Evolutionary conservation across 2,329 filamentous ascomycete genomes (phyloP).

Genomic region (Fusarium pininemorale): DNA sequence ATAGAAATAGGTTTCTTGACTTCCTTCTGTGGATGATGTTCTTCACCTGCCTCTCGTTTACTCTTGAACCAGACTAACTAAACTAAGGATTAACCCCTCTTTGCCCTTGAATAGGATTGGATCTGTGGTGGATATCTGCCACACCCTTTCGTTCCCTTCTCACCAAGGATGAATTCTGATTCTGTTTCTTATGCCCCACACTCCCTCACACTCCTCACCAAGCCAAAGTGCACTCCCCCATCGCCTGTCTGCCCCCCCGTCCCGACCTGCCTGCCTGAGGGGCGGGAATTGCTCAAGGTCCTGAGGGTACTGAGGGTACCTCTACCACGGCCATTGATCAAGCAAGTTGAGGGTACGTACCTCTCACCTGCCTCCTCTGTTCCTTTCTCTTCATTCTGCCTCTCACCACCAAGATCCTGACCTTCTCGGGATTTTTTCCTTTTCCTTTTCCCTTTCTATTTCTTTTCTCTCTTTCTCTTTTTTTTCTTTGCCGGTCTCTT

Average conservation of each 20-base stretch:
- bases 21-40: background rate
- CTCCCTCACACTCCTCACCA: background rate
- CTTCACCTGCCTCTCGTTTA: slow-evolving; percentile 12
- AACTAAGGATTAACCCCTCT: slow-evolving; percentile 22
- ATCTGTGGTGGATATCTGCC: slow-evolving; percentile 16
- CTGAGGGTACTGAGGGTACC: slow-evolving; percentile 33
- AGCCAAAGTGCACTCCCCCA: slow-evolving; percentile 20
- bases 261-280: slow-evolving; percentile 36
- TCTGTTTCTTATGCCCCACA: background rate
- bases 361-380: slow-evolving; percentile 41
- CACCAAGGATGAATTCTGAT: slow-evolving; percentile 6
- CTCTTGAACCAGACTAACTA: background rate
- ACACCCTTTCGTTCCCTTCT: slow-evolving; percentile 25
- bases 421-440: slow-evolving; percentile 30
- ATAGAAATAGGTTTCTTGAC: background rate
- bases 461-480: slow-evolving; percentile 36
- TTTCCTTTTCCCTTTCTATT: slow-evolving; percentile 41
- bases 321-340: slow-evolving; percentile 11
- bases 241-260: slow-evolving; percentile 34
- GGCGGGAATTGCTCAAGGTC: slow-evolving; percentile 31
- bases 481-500: slow-evolving; percentile 38
- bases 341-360: slow-evolving; percentile 37
- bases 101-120: slow-evolving; percentile 15
- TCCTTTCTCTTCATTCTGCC: slow-evolving; percentile 36
- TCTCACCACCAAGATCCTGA: slow-evolving; percentile 46